Evolutionary conservation across 225 moss, liverwort and hornwort species (phyloP), one percentile per base, ranked within the genome.

Genomic region (Neckera pumila): DNA sequence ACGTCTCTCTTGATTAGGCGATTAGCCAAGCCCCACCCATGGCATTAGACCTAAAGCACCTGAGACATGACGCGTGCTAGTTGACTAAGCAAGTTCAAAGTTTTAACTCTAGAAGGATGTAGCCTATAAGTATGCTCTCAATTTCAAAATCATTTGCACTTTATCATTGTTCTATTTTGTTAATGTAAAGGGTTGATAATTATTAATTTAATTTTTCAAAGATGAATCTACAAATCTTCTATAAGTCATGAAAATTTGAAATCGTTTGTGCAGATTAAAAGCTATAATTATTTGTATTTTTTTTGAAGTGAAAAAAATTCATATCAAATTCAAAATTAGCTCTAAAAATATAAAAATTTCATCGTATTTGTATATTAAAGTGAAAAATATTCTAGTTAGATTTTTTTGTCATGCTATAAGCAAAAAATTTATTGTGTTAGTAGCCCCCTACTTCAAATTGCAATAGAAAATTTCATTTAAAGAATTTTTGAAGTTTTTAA

Each of bases 1-100:
- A 0, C 5, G 0, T 42, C 1, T 16, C 2, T 0, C 0, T 9
- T 43, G 0, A 4, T 2, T 72, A 72, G 10, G 7, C 1, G 0
- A 0, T 4, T 2, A 13, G 0, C 13, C 2, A 69, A 38, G 13
- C 38, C 0, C 3, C 0, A 1, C 6, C 20, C 1, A 1, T 0
- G 5, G 0, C 7, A 4, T n/a, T n/a, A 12, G 7, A 12, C 22
- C 7, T n/a, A 22, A 2, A 42, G 40, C 0, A 6, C 0, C 0
- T n/a, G n/a, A n/a, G n/a, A n/a, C n/a, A n/a, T n/a, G n/a, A n/a
- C n/a, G n/a, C n/a, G n/a, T n/a, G n/a, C n/a, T n/a, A n/a, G n/a
- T n/a, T n/a, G n/a, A n/a, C n/a, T n/a, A n/a, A n/a, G 3, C 3
- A 73, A 28, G 1, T 28, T 11, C 16, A 42, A 71, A 43, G 27